Base-by-base conservation (phyloP, 495 filamentous ascomycete species). In the Hypomontagnella monticulosa region DNA sequence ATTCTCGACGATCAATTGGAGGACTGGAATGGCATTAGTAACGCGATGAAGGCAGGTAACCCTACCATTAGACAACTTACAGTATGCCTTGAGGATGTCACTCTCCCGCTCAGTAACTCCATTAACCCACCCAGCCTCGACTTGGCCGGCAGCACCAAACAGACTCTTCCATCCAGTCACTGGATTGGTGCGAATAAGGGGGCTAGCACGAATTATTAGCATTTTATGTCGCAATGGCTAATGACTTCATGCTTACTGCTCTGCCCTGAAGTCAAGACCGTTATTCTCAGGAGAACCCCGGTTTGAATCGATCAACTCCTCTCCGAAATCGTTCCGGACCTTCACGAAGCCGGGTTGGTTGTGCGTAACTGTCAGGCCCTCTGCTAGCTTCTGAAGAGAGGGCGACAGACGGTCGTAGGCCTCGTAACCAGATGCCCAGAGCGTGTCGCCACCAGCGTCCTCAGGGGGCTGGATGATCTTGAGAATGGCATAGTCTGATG, bases 101-200 rank as follows among this genome's bases (percentile, higher is more conserved):
- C 82, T 86, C 77, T 92, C 90, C 6, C 82, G 74, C 40, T 84
- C 80, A 0, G 83, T 83, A 6, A 93, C 73, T 4, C 80, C 89
- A 70, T 90, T 87, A 71, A 92, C 89, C 36, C 81, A 77, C 36
- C 82, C 78, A 0, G 82, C 78, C 63, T 89, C 85, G 27, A 83
- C 79, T 32, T 75, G 75, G 18, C 70, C 70, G 32, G 84, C 86
- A 40, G 86, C 81, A 4, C 83, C 85, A 64, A 86, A 91, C 7
- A 92, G 73, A 11, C 76, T 81, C 69, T 91, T 91, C 88, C 89
- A 91, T 5, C 89, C 89, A 0, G 89, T 90, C 1, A 91, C 85
- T 0, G 90, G 90, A 66, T 92, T 91, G 7, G 89, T 91, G 3
- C 90, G 86, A 33, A 91, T 78, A 3, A 91, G 82, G 0, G 88